Conservation (phyloP, 148 eudicot species). For the Fagopyrum tataricum region DNA sequence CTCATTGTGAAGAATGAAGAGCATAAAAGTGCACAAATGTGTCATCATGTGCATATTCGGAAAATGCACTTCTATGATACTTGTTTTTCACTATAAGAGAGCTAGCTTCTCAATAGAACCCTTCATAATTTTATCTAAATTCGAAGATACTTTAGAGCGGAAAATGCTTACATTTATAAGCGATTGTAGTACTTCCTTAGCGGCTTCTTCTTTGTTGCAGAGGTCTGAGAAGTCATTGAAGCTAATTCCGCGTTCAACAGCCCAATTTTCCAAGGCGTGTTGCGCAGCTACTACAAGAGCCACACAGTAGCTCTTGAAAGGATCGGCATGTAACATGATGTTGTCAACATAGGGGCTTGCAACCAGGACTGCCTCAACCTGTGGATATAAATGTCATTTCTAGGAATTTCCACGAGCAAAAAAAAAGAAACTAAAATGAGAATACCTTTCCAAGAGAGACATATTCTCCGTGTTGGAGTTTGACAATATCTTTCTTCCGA, state of each 20-base stretch:
- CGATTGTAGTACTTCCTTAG: conserved; percentile 68
- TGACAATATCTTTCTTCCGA: conserved; percentile 93
- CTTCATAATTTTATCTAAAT: too few species aligned
- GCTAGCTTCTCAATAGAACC: too few species aligned
- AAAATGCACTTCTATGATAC: too few species aligned
- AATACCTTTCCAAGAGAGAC: conserved; percentile 90
- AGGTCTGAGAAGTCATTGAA: conserved; percentile 60
- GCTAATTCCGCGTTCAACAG: conserved; percentile 43
- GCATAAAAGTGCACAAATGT: too few species aligned
- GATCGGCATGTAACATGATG: conserved; percentile 81
- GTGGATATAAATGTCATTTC: conserved; percentile 14
- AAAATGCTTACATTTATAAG: conserved; percentile 43
- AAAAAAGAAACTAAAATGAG: neutral
- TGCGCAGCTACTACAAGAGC: conserved; percentile 81
- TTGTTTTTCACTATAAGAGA: too few species aligned
- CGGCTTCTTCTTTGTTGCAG: conserved; percentile 54
- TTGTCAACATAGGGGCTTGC: conserved; percentile 69
- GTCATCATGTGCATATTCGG: too few species aligned
- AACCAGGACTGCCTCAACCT: conserved; percentile 84
- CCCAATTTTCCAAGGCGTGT: conserved; percentile 60
- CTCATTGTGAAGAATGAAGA: too few species aligned
- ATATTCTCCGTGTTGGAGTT: conserved; percentile 94
- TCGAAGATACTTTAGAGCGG: neutral
- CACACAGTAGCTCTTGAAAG: conserved; percentile 76
- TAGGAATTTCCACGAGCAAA: neutral